A percentile compares a stretch with the other conserved stretches of the same genome.
Conservation (phyloP, 2,329 filamentous ascomycete species). For the Chaetomium globosum region DNA sequence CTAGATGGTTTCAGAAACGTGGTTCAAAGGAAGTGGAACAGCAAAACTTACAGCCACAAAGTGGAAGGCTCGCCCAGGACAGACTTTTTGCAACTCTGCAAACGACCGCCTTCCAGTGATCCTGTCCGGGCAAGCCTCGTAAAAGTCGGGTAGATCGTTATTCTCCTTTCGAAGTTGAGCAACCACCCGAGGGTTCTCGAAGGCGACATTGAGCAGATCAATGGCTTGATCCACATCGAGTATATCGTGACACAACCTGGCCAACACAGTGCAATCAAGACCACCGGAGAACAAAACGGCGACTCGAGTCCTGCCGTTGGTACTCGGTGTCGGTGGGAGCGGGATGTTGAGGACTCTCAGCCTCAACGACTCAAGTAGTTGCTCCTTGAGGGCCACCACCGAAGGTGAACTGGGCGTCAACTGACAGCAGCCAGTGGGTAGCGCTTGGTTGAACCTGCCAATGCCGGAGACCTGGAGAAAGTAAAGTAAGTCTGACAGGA, state of each 20-base stretch:
- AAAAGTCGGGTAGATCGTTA: conserved; percentile 50
- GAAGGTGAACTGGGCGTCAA: conserved; percentile 51
- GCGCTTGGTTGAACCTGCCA: conserved; percentile 54
- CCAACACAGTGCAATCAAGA: conserved; percentile 87
- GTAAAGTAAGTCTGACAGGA: conserved; percentile 48
- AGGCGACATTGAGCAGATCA: conserved; percentile 93
- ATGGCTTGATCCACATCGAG: conserved; percentile 69
- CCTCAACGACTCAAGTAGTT: conserved; percentile 63
- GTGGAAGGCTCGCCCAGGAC: conserved; percentile 74
- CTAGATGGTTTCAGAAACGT: conserved; percentile 41
- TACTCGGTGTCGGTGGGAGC: conserved; percentile 44
- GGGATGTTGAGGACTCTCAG: conserved; percentile 69
- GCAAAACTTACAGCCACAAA: conserved; percentile 66
- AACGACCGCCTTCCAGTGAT: conserved; percentile 81
- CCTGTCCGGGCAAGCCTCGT: conserved; percentile 87
- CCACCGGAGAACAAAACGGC: conserved; percentile 93
- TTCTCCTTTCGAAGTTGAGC: conserved; percentile 52
- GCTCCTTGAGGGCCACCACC: conserved; percentile 56
- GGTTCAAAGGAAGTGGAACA: too few relatives aligned
- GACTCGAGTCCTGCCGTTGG: conserved; percentile 54
- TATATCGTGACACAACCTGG: conserved; percentile 76
- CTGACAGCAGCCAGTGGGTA: conserved; percentile 42
- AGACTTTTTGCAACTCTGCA: conserved; percentile 70
- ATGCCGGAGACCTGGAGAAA: conserved; percentile 55
- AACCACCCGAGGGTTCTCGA: conserved; percentile 83